Evolutionary conservation across 768 basidiomycete genomes (phyloP).

Genomic region (Tephrocybe sp.): DNA sequence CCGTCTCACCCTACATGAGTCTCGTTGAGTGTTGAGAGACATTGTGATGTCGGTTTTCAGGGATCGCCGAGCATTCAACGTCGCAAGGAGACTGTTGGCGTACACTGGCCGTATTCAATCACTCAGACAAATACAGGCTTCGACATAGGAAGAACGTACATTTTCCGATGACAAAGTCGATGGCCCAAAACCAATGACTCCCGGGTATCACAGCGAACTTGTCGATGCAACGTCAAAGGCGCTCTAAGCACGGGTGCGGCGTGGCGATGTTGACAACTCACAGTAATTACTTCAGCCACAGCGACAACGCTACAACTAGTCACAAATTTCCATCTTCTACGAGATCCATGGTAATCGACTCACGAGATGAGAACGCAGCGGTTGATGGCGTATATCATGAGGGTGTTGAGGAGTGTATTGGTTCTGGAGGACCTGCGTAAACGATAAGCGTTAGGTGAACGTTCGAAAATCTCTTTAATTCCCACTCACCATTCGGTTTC

Average conservation of each 20-base stretch:
- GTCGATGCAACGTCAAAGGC: neutral
- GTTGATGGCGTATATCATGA: constrained; percentile 4
- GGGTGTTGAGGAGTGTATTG: constrained; percentile 2
- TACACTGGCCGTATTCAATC: neutral
- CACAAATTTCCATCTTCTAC: neutral
- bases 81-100: constrained; percentile 2
- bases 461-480: neutral
- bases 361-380: constrained; percentile 3
- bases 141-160: neutral
- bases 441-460: neutral
- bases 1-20: neutral
- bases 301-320: neutral
- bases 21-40: neutral
- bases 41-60: neutral
- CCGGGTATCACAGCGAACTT: neutral
- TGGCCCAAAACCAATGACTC: constrained; percentile 1
- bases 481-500: neutral
- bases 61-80: neutral
- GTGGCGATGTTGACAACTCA: too few relatives aligned
- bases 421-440: neutral
- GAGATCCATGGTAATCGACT: neutral
- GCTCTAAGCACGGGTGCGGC: too few relatives aligned
- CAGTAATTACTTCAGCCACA: neutral
- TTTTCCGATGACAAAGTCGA: constrained; percentile 2
- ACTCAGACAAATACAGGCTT: neutral